Percentiles rank a stretch among this genome's conserved stretches.
These are phyloP conservation scores for Sporobolomyces phaffii DNA, from an alignment of 768 basidiomycete genomes.

Conservation along the genomic window DNA sequence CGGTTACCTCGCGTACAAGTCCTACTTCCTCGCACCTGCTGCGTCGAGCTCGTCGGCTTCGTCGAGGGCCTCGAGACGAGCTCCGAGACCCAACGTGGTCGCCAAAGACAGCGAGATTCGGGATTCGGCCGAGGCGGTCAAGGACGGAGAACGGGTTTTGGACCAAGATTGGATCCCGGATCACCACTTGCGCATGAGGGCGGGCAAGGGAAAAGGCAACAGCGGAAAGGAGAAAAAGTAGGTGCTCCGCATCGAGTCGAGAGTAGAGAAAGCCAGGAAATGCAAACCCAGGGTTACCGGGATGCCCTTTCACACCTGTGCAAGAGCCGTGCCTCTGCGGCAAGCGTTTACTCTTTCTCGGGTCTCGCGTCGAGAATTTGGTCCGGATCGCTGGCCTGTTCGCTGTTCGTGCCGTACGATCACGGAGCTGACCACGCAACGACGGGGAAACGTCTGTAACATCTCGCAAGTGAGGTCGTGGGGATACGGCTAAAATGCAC, in stretches of 20 bases:
- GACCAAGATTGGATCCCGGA: constrained; percentile 47
- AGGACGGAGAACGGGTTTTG: constrained; percentile 3
- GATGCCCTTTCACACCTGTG: too few species aligned
- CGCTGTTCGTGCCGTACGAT: too few species aligned
- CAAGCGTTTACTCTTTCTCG: too few species aligned
- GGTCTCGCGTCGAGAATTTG: too few species aligned
- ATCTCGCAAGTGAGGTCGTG: too few species aligned
- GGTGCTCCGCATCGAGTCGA: too few species aligned
- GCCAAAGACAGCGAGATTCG: constrained; percentile 6
- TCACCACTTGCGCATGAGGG: constrained; percentile 42
- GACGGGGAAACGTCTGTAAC: too few species aligned
- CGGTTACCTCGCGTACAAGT: constrained; percentile 44
- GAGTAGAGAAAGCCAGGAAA: not conserved
- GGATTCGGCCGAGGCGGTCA: constrained; percentile 25
- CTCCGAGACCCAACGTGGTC: constrained; percentile 1
- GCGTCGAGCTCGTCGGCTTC: constrained; percentile 8
- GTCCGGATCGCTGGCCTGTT: too few species aligned
- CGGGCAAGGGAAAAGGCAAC: not conserved
- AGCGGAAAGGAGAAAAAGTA: not conserved
- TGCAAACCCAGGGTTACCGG: too few species aligned
- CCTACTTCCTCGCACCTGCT: constrained; percentile 37
- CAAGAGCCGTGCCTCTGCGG: too few species aligned
- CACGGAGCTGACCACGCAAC: too few species aligned
- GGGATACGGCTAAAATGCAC: too few species aligned
- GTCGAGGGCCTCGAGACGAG: constrained; percentile 1